Base-by-base conservation (phyloP, 495 filamentous ascomycete species). In the Tuber aestivum region DNA sequence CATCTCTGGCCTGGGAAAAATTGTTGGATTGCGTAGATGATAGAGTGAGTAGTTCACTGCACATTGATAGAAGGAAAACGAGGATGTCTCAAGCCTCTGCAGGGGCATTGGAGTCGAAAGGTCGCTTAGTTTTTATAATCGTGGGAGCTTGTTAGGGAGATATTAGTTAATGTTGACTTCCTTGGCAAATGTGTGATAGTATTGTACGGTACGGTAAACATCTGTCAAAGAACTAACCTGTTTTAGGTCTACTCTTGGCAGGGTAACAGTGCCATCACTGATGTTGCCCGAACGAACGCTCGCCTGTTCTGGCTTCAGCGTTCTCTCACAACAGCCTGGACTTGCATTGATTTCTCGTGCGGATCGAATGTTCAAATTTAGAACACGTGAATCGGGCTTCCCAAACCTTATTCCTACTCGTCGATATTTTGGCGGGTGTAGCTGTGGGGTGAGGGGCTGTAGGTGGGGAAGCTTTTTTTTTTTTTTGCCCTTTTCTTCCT, bases 291-390 rank as follows among this genome's bases (percentile, higher is more conserved):
- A 23, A 23, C 41, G 45, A 48, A 48, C 7, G 6, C 23, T 23
- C 1, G 6, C 23, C 48, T 10, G 48, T 9, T 50, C 48, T 61
- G 48, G 23, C 48, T 14, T 0, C 50, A 10, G 12, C n/a, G 23
- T 10, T 61, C 50, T 14, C 50, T 61, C 50, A 12, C 2, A 3
- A 3, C 32, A 6, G 12, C 20, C 50, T 65, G 14, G 56, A 1
- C 56, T 2, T 65, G 14, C 56, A 20, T 65, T 18, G 56, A 65
- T 65, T 35, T 32, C 56, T 18, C 3, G 4, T 35, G 56, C 4
- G 10, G 56, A 65, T 65, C 56, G 56, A 35, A 65, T 65, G 56
- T 65, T 65, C 56, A 65, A 32, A 65, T 65, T 65, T 65, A 65
- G 56, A 65, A 65, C 45, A 50, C 5, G 32, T 32, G 3, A 35